Base-by-base conservation (phyloP, 805 yeast species). In the Candida railenensis region DNA sequence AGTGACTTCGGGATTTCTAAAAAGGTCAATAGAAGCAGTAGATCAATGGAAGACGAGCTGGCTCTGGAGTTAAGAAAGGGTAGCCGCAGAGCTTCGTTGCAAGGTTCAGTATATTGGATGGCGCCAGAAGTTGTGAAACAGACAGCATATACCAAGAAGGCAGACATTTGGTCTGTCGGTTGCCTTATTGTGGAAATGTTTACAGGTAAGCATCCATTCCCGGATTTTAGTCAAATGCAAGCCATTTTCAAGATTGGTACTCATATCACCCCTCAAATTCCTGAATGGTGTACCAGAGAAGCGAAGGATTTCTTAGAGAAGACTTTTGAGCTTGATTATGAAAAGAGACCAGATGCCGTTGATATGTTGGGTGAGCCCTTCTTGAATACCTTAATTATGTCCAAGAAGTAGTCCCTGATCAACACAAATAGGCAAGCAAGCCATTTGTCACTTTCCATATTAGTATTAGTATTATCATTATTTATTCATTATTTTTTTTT, bases 91-190 rank as follows among this genome's bases (percentile, higher is more conserved):
- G 91, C 88, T 1, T 89, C 96, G 0, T 68, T 89, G 44, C 97
- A 92, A 65, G 99, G 99, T 0, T 89, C 96, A 47, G 74, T 92
- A 0, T 94, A 85, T 61, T 94, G 99, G 98, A 94, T 94, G 99
- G 98, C 99, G 0, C 99, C 99, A 0, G 99, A 94, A 62, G 98
- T 94, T 7, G 98, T 94, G 15, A 89, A 90, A 57, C 97, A 91
- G 59, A 84, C 88, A 1, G 88, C 90, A 0, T 88, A 92, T 44
- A 92, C 98, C 1, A 83, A 86, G 34, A 89, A 89, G 64, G 96
- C 96, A 0, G 99, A 94, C 63, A 89, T 94, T 21, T 94, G 99
- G 99, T 89, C 97, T 0, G 85, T 95, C 8, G 99, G 98, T 0
- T 94, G 98, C 63, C 76, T 94, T 21, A 80, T 92, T 12, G 84